Evolutionary conservation across 345 rosid species (phyloP), one percentile per base, ranked within the genome.

Genomic region (Citrus reticulata): DNA sequence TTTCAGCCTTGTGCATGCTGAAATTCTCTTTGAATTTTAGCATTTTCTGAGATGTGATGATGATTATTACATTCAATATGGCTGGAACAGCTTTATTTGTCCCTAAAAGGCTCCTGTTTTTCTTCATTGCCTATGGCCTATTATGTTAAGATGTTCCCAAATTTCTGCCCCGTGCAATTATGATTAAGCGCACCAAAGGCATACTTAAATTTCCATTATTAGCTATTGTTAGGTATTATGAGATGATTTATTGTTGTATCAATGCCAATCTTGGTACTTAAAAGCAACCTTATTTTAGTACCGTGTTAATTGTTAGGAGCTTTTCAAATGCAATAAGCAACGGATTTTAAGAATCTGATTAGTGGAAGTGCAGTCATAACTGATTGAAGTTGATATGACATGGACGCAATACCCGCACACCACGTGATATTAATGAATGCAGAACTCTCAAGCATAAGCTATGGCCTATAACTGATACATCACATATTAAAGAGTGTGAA

Each of bases 1-100:
- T 60, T 82, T 70, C 68, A 30, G 59, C 20, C 61, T 72, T 37
- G 14, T 25, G 70, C 62, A 34, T 35, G 78, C 68, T 9, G 64
- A 34, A 72, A 30, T 11, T 17, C 2, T 34, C 34, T 10, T 32
- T 35, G 64, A 39, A 22, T 6, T 34, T 24, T 37, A 19, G 2
- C 17, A 42, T 40, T 37, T 68, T 42, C 6, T 24, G 42, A 32
- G 63, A 22, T 22, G 62, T 57, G 35, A 30, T 42, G 35, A 61
- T 60, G 25, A 39, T 58, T 49, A 2, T 80, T 62, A 63, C 46
- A 25, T 27, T 66, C 49, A 51, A 37, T 34, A 7, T 51, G 16
- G 61, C 66, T 59, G 64, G 30, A 63, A 32, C n/a, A 4, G 19
- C 49, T 69, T 60, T 27, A 19, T 13, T 34, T 19, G 27, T 37